Conservation (phyloP, 345 rosid species). For the Physaria fendleri region DNA sequence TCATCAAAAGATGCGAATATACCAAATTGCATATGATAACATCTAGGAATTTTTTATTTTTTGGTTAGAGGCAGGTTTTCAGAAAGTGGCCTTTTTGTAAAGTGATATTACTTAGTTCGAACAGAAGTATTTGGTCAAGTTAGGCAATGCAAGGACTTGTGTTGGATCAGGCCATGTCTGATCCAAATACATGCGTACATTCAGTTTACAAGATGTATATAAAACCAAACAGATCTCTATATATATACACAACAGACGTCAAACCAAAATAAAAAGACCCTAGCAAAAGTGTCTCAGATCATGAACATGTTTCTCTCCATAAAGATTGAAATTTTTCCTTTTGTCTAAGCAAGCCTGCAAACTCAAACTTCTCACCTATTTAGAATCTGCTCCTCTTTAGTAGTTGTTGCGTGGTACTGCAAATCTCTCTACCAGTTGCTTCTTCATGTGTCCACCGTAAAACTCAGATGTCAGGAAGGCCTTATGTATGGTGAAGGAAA, state of each 20-base stretch:
- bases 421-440: neutral
- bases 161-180: too few relatives aligned
- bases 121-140: slow-evolving; percentile 58
- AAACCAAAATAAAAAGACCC: neutral
- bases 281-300: slow-evolving; percentile 9
- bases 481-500: neutral
- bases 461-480: slow-evolving; percentile 1
- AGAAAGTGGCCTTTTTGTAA: too few relatives aligned
- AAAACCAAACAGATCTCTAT: neutral
- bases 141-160: slow-evolving; percentile 72
- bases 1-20: slow-evolving; percentile 7
- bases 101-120: too few relatives aligned
- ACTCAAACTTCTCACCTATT: slow-evolving; percentile 19
- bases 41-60: neutral
- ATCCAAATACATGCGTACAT: too few relatives aligned
- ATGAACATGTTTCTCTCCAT: slow-evolving; percentile 17
- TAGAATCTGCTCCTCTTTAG: slow-evolving; percentile 1
- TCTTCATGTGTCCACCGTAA: slow-evolving; percentile 3
- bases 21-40: slow-evolving; percentile 1
- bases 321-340: slow-evolving; percentile 9
- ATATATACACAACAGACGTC: slow-evolving; percentile 24
- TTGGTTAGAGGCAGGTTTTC: too few relatives aligned
- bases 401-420: neutral
- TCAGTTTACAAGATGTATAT: slow-evolving; percentile 14
- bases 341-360: slow-evolving; percentile 17